Conservation (phyloP, 768 basidiomycete species). For the Hemileccinum rubropunctum region DNA sequence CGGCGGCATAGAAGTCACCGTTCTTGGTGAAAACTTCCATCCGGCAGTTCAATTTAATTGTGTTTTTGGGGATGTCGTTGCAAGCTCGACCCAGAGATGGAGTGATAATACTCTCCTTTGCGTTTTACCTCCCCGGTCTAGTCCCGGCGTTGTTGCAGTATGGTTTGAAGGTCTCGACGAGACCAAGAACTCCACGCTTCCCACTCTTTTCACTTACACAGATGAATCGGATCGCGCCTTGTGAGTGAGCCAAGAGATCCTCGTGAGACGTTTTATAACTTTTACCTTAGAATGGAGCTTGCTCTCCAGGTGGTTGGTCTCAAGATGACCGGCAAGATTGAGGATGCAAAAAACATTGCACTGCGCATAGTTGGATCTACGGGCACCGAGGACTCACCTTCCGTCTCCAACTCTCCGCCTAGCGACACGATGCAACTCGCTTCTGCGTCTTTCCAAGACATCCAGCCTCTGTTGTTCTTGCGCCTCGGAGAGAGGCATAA, state of each 20-base stretch:
- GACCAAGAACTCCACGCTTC: constrained; percentile 49
- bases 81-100: constrained; percentile 87
- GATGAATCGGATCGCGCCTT: constrained; percentile 88
- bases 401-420: constrained; percentile 28
- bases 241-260: constrained; percentile 44
- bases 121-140: constrained; percentile 76
- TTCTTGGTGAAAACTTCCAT: constrained; percentile 90
- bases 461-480: constrained; percentile 55
- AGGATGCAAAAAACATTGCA: constrained; percentile 90
- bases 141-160: constrained; percentile 85
- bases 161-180: constrained; percentile 79
- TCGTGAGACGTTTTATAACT: constrained; percentile 11
- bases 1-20: constrained; percentile 92
- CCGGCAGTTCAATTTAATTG: constrained; percentile 68
- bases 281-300: constrained; percentile 76
- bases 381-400: constrained; percentile 48
- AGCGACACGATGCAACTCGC: constrained; percentile 56
- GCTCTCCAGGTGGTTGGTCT: constrained; percentile 93
- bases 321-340: constrained; percentile 95
- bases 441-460: constrained; percentile 44
- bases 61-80: constrained; percentile 79
- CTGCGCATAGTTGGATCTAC: constrained; percentile 85
- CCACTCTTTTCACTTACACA: constrained; percentile 81
- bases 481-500: constrained; percentile 54
- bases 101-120: constrained; percentile 93